Percentiles rank a stretch among this genome's conserved stretches.
Conservation (phyloP, 2,329 filamentous ascomycete genomes). For the Lojkania enalia region DNA sequence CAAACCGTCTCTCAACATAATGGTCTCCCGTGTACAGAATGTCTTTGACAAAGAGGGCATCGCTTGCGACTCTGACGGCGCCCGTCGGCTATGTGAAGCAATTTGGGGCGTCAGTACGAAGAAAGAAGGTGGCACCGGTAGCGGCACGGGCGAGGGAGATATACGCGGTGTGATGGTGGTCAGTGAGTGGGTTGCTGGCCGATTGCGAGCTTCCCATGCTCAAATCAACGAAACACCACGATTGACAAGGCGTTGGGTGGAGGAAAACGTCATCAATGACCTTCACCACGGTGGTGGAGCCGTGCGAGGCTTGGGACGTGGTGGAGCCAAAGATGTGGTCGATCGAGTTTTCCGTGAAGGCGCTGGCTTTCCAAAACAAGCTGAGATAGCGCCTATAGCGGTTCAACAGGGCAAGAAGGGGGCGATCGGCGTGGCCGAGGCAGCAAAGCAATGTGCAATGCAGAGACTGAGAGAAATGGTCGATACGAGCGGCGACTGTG, state of each 20-base stretch:
- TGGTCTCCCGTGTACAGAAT: constrained; percentile 76
- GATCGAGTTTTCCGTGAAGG: constrained; percentile 78
- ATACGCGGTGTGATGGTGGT: constrained; percentile 84
- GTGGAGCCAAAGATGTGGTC: constrained; percentile 73
- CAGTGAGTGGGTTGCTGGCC: constrained; percentile 81
- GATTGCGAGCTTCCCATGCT: constrained; percentile 57
- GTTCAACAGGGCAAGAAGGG: constrained; percentile 52
- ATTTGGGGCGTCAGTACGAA: constrained; percentile 78
- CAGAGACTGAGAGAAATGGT: constrained; percentile 74
- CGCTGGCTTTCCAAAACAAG: constrained; percentile 71
- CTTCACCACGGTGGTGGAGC: constrained; percentile 72
- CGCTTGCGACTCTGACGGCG: constrained; percentile 83
- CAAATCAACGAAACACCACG: constrained; percentile 46
- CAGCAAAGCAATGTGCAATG: constrained; percentile 72
- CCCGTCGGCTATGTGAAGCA: constrained; percentile 79
- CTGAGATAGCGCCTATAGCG: constrained; percentile 57
- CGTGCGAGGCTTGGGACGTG: constrained; percentile 70
- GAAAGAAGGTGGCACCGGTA: constrained; percentile 63
- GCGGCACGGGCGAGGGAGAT: constrained; percentile 71
- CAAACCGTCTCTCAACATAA: constrained; percentile 83
- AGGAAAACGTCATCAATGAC: constrained; percentile 69
- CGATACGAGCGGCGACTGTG: constrained; percentile 76
- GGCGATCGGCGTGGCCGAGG: constrained; percentile 69
- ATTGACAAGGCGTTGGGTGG: constrained; percentile 76
- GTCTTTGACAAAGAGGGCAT: constrained; percentile 92